Conservation (phyloP, 2,329 filamentous ascomycete species). For the Fusarium sambucinum region DNA sequence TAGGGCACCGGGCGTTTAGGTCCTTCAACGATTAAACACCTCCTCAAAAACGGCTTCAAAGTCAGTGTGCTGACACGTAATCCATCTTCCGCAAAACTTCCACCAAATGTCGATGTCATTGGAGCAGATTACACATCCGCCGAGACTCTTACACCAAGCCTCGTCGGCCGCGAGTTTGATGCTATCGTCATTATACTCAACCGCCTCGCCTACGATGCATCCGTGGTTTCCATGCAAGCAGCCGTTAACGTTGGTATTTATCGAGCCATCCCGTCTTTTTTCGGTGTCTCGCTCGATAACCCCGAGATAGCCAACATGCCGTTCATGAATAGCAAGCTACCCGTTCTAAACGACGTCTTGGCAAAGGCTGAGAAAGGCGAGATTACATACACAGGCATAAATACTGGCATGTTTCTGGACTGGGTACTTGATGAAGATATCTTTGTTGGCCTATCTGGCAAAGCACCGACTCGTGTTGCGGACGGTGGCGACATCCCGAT, state of each 20-base stretch:
- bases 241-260: background rate
- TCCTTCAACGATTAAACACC: background rate
- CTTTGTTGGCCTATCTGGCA: constrained; percentile 1
- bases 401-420: constrained; percentile 15
- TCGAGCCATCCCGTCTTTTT: constrained; percentile 14
- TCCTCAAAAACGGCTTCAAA: background rate
- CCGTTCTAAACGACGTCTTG: background rate
- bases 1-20: constrained; percentile 18
- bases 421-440: constrained; percentile 15
- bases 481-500: constrained; percentile 6
- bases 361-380: background rate
- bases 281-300: background rate
- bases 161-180: background rate
- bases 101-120: background rate
- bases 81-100: background rate
- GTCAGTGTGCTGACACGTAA: constrained; percentile 14
- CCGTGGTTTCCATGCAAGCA: background rate
- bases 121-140: constrained; percentile 11
- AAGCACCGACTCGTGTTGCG: background rate
- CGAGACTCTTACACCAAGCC: background rate
- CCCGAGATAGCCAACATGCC: constrained; percentile 18
- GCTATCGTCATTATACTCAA: constrained; percentile 16
- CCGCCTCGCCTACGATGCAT: constrained; percentile 7
- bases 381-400: constrained; percentile 19
- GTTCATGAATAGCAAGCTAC: constrained; percentile 7